phyloP scores from a whole-genome alignment of 495 filamentous ascomycete genomes.

The Tuber calosporum region DNA sequence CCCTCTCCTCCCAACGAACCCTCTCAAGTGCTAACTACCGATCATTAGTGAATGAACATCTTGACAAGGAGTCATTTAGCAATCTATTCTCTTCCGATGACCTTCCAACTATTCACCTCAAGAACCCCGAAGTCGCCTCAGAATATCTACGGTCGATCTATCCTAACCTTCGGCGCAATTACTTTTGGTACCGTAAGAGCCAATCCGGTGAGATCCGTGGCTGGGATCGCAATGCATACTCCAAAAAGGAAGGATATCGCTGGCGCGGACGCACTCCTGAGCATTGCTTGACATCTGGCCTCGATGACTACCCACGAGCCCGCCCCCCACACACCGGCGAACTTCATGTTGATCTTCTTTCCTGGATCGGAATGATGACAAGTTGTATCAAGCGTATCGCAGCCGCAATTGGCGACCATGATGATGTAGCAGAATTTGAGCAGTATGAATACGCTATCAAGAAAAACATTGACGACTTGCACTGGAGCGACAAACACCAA shows the following conservation, averaged over 20 bases:
- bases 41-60: slow-evolving; percentile 24
- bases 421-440: slow-evolving; percentile 66
- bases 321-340: slow-evolving; percentile 97
- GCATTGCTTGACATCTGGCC: slow-evolving; percentile 84
- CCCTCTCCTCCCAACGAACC: background rate
- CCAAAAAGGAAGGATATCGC: slow-evolving; percentile 80
- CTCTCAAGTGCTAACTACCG: slow-evolving; percentile 14
- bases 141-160: slow-evolving; percentile 76
- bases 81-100: slow-evolving; percentile 37
- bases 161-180: slow-evolving; percentile 85
- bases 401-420: slow-evolving; percentile 57
- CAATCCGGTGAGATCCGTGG: slow-evolving; percentile 83
- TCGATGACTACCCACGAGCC: slow-evolving; percentile 91
- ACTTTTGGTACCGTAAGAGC: slow-evolving; percentile 87
- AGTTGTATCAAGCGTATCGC: slow-evolving; percentile 72
- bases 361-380: slow-evolving; percentile 95
- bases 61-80: slow-evolving; percentile 31
- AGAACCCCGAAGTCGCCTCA: slow-evolving; percentile 60
- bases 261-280: slow-evolving; percentile 85
- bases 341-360: slow-evolving; percentile 88
- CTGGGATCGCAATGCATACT: slow-evolving; percentile 83
- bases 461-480: slow-evolving; percentile 84
- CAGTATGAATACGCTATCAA: slow-evolving; percentile 69
- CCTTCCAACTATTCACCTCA: slow-evolving; percentile 55
- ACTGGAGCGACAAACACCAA: slow-evolving; percentile 72